Conservation (phyloP, 768 basidiomycete species). For the Lentinula boryana region DNA sequence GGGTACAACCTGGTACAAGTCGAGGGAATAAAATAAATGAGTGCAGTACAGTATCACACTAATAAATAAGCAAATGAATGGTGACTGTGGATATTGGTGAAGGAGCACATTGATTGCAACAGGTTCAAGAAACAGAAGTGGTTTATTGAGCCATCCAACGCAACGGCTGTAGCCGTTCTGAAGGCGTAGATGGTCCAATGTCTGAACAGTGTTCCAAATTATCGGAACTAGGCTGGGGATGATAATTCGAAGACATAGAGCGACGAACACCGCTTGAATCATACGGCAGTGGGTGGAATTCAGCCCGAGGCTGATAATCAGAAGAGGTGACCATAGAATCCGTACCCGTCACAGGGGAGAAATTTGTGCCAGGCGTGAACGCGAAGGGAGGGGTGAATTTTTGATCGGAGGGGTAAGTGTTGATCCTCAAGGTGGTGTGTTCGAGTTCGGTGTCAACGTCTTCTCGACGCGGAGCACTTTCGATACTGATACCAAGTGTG, state of each 20-base stretch:
- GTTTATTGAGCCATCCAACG: background rate
- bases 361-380: background rate
- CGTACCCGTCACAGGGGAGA: background rate
- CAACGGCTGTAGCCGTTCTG: background rate
- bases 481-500: background rate
- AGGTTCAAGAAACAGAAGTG: background rate
- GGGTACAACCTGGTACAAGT: background rate
- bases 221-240: background rate
- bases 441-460: background rate
- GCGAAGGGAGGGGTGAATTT: background rate
- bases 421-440: background rate
- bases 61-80: background rate
- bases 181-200: background rate
- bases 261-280: background rate
- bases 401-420: background rate
- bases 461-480: background rate
- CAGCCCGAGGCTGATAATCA: background rate
- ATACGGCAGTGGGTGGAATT: background rate
- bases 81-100: background rate
- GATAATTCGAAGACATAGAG: background rate
- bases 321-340: background rate
- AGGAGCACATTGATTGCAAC: background rate
- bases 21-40: background rate
- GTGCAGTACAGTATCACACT: background rate
- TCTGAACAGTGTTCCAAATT: background rate